Evolutionary conservation across 768 basidiomycete genomes (phyloP).

Genomic region (Phlebiopsis flavidoalba): DNA sequence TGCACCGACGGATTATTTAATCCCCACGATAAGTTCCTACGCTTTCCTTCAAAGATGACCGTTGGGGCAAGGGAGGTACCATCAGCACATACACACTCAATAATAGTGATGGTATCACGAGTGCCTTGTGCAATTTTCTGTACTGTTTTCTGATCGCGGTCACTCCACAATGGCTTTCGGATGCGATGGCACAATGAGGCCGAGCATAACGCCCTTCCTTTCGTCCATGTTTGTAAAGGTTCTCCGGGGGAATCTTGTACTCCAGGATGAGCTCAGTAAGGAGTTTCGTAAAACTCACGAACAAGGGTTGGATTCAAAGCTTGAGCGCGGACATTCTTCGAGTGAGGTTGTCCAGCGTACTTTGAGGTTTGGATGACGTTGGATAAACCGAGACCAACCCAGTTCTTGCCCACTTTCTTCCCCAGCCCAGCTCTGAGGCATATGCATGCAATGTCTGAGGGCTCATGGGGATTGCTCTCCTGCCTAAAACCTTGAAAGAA

Average conservation of each 20-base stretch:
- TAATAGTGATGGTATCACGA: no score
- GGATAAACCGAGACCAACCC: not conserved
- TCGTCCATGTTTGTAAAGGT: conserved; percentile 25
- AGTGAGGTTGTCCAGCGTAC: conserved; percentile 23
- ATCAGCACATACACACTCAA: conserved; percentile 33
- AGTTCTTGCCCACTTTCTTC: not conserved
- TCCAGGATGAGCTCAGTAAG: conserved; percentile 2
- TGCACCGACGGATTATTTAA: conserved; percentile 18
- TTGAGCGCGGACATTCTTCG: conserved; percentile 28
- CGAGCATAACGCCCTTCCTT: conserved; percentile 22
- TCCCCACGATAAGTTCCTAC: conserved; percentile 21
- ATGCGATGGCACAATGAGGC: conserved; percentile 12
- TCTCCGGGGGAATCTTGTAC: conserved; percentile 10
- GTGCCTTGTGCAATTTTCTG: no score
- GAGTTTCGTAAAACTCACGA: conserved; percentile 7
- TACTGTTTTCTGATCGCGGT: no score
- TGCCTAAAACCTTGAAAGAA: no score
- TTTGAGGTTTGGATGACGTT: conserved; percentile 20
- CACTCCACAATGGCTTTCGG: conserved; percentile 16
- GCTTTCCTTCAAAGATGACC: conserved; percentile 33
- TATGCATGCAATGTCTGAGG: no score
- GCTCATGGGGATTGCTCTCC: no score
- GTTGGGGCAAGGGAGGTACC: conserved; percentile 29
- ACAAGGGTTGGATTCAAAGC: conserved; percentile 27
- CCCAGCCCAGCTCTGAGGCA: no score